Evolutionary conservation across 2,329 filamentous ascomycete species (phyloP).

Genomic region (Trichoderma citrinoviride): DNA sequence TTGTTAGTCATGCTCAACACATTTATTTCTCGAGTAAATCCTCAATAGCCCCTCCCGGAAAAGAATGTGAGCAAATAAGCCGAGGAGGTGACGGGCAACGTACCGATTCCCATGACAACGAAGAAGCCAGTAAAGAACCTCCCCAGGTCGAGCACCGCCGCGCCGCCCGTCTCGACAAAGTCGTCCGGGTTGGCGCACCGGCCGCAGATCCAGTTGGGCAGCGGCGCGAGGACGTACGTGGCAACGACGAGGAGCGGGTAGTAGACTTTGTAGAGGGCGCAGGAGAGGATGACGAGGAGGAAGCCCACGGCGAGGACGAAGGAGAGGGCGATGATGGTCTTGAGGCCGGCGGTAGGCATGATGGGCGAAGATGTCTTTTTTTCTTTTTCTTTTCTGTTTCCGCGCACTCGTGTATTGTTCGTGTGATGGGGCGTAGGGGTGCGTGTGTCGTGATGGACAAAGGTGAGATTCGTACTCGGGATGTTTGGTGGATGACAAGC

Average conservation of each 20-base stretch:
- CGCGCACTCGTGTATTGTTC: not conserved
- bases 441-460: slow-evolving; percentile 9
- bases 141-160: slow-evolving; percentile 85
- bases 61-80: not conserved
- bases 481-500: slow-evolving; percentile 7
- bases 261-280: slow-evolving; percentile 92
- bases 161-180: slow-evolving; percentile 82
- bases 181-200: slow-evolving; percentile 91
- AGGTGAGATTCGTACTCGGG: not conserved
- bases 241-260: slow-evolving; percentile 92
- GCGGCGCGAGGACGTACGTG: slow-evolving; percentile 87
- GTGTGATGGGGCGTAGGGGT: not conserved
- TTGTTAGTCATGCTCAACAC: not conserved
- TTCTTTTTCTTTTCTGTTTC: not conserved
- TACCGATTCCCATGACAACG: slow-evolving; percentile 96
- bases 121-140: slow-evolving; percentile 93
- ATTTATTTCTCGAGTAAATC: not conserved
- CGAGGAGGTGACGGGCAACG: slow-evolving; percentile 37
- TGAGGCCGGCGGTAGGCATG: slow-evolving; percentile 81
- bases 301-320: slow-evolving; percentile 99
- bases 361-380: slow-evolving; percentile 30
- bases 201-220: slow-evolving; percentile 95
- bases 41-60: not conserved
- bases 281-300: slow-evolving; percentile 96
- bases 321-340: slow-evolving; percentile 98